Percentiles rank a stretch among this genome's conserved stretches.
Conservation (phyloP, 2,329 filamentous ascomycete genomes). For the Paecilomyces variotii region DNA sequence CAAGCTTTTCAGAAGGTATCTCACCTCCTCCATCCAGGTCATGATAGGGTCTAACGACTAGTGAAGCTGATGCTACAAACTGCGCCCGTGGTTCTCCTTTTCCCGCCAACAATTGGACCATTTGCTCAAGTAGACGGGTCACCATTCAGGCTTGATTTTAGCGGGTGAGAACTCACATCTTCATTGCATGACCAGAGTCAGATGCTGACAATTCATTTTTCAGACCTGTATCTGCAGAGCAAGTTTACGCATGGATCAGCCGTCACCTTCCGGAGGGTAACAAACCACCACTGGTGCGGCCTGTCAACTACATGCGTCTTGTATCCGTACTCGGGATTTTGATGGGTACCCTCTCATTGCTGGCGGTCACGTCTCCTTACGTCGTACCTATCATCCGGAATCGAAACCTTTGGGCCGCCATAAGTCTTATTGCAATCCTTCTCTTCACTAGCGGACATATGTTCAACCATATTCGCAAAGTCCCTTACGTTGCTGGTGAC, state of each 20-base stretch:
- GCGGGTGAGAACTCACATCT: conserved; percentile 52
- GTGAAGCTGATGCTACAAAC: conserved; percentile 82
- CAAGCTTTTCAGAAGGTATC: conserved; percentile 77
- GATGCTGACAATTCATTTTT: not conserved
- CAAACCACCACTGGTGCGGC: conserved; percentile 69
- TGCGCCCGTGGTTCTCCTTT: conserved; percentile 80
- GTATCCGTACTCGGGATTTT: conserved; percentile 59
- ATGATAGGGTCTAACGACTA: conserved; percentile 7
- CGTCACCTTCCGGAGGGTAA: conserved; percentile 71
- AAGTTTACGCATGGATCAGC: conserved; percentile 68
- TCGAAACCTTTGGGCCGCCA: conserved; percentile 86
- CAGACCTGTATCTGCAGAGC: conserved; percentile 67
- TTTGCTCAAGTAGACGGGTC: conserved; percentile 62
- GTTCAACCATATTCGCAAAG: conserved; percentile 98
- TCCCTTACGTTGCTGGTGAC: conserved; percentile 82
- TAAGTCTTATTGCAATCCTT: conserved; percentile 81
- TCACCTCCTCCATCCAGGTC: conserved; percentile 1
- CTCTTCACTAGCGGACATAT: conserved; percentile 95
- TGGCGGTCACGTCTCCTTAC: conserved; percentile 68
- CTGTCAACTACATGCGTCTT: conserved; percentile 78
- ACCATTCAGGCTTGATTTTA: conserved; percentile 79
- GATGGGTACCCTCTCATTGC: conserved; percentile 60
- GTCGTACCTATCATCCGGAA: conserved; percentile 75
- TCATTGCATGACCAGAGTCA: not conserved
- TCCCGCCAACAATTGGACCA: conserved; percentile 75